phyloP scores from a whole-genome alignment of 1,139 yeast genomes.

The Blastobotrys aristatus region DNA sequence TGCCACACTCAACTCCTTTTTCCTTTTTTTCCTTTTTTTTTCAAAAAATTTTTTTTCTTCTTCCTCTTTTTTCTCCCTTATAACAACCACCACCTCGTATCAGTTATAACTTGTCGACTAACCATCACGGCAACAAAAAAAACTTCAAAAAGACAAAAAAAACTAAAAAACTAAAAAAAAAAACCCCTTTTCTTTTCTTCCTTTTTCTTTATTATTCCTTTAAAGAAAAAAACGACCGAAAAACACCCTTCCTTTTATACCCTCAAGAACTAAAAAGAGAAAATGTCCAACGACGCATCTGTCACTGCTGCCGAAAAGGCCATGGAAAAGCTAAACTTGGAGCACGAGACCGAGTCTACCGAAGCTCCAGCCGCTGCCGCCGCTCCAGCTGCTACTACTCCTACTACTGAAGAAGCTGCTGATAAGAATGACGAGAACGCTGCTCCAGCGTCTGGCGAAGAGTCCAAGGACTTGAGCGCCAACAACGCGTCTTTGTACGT shows the following conservation, averaged over 20 bases:
- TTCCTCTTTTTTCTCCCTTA: not conserved
- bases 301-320: slow-evolving; percentile 39
- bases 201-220: slow-evolving; percentile 8
- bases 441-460: slow-evolving; percentile 17
- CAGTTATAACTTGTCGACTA: not conserved
- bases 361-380: not conserved
- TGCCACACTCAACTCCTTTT: too few species aligned
- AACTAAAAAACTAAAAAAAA: slow-evolving; percentile 3
- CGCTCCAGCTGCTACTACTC: slow-evolving; percentile 19
- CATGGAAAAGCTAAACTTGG: slow-evolving; percentile 35
- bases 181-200: slow-evolving; percentile 1
- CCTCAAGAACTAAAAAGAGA: slow-evolving; percentile 7
- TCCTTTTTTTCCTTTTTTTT: slow-evolving; percentile 1
- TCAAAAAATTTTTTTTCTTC: not conserved
- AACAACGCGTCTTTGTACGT: slow-evolving; percentile 86
- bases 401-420: slow-evolving; percentile 1
- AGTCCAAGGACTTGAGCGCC: slow-evolving; percentile 39
- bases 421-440: not conserved
- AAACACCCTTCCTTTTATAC: not conserved
- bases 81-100: not conserved
- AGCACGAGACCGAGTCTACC: slow-evolving; percentile 21
- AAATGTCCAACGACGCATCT: slow-evolving; percentile 37
- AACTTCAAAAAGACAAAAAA: slow-evolving; percentile 13
- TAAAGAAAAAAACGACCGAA: slow-evolving; percentile 5
- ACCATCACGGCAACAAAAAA: slow-evolving; percentile 12